Conservation (phyloP, 495 filamentous ascomycete species). For the Echria macrotheca region DNA sequence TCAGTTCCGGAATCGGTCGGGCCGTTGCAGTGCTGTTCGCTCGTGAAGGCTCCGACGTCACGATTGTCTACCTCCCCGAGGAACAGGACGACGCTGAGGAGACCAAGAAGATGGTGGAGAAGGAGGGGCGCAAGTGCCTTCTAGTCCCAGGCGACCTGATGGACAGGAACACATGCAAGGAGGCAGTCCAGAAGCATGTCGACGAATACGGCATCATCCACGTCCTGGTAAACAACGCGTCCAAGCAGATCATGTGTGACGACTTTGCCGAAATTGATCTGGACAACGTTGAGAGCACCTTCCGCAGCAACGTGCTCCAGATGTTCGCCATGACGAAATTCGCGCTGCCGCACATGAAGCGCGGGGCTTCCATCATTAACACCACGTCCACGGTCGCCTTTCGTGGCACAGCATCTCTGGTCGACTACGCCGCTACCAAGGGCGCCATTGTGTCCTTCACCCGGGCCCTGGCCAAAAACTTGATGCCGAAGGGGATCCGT, state of each 20-base stretch:
- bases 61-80: constrained; percentile 50
- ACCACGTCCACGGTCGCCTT: constrained; percentile 51
- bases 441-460: constrained; percentile 59
- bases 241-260: constrained; percentile 48
- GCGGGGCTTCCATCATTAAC: constrained; percentile 56
- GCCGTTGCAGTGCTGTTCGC: constrained; percentile 52
- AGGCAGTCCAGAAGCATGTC: constrained; percentile 49
- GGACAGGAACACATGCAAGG: constrained; percentile 39
- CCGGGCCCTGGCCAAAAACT: constrained; percentile 47
- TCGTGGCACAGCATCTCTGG: constrained; percentile 46
- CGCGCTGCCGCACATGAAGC: constrained; percentile 50
- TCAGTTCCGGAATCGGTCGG: constrained; percentile 49
- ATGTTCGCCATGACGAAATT: constrained; percentile 61
- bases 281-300: constrained; percentile 46
- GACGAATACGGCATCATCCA: constrained; percentile 44
- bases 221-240: constrained; percentile 59
- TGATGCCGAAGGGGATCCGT: constrained; percentile 54
- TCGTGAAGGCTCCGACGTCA: constrained; percentile 51
- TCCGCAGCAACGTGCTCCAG: constrained; percentile 54
- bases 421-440: constrained; percentile 60
- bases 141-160: constrained; percentile 46
- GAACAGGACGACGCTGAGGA: constrained; percentile 51
- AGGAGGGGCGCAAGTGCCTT: constrained; percentile 39
- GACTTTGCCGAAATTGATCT: constrained; percentile 48
- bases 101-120: constrained; percentile 47